Percentiles rank a stretch among this genome's conserved stretches.
phyloP scores from a whole-genome alignment of 106 monocot species.

The Dendrobium chrysotoxum region DNA sequence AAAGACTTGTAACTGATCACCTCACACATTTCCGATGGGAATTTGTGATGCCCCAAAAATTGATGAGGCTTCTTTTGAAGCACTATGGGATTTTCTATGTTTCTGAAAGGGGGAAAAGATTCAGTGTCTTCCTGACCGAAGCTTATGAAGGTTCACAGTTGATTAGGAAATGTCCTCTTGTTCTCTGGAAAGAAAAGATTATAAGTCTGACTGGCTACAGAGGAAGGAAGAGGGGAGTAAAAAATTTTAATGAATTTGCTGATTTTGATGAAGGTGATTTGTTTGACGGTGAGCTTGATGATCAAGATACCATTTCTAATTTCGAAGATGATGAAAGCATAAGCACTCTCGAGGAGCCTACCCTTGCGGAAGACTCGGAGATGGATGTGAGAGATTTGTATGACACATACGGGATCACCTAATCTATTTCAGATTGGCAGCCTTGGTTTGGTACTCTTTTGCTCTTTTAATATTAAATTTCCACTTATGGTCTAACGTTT shows the following conservation, averaged over 20 bases:
- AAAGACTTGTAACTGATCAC: constrained; percentile 81
- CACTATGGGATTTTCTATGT: constrained; percentile 90
- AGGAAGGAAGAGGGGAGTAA: constrained; percentile 52
- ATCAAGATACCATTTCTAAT: constrained; percentile 14
- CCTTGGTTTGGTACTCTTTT: not conserved
- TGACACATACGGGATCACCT: constrained; percentile 20
- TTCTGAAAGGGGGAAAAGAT: constrained; percentile 84
- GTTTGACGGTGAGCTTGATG: constrained; percentile 12
- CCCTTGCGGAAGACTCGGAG: constrained; percentile 37
- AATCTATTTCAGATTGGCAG: not conserved
- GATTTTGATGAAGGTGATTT: constrained; percentile 28
- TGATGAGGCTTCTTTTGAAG: constrained; percentile 90
- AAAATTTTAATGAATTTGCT: constrained; percentile 30
- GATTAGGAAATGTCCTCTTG: constrained; percentile 68
- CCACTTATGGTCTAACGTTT: too few species aligned
- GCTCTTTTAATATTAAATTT: not conserved
- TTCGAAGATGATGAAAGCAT: constrained; percentile 31
- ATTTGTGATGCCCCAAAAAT: constrained; percentile 88
- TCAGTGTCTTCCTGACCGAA: constrained; percentile 73
- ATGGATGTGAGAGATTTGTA: constrained; percentile 43
- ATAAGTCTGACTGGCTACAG: constrained; percentile 64
- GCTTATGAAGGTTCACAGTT: constrained; percentile 78
- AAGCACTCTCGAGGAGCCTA: constrained; percentile 19
- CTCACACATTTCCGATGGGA: constrained; percentile 83
- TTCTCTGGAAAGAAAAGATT: constrained; percentile 84